Evolutionary conservation across 2,329 filamentous ascomycete genomes (phyloP), one percentile per base, ranked within the genome.

Genomic region (Tympanopsis confertula): DNA sequence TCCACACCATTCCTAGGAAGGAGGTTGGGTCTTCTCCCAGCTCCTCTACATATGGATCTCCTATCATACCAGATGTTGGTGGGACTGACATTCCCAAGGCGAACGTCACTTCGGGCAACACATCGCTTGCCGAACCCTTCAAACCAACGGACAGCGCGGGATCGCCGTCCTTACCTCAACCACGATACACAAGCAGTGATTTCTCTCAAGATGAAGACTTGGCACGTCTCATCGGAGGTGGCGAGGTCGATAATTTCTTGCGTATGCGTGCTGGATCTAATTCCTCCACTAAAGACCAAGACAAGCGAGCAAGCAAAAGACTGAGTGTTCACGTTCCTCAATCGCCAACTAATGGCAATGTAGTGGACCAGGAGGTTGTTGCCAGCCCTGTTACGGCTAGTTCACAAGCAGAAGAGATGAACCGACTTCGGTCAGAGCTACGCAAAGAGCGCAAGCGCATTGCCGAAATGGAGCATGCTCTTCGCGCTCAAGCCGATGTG

Each of bases 131-230:
- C n/a, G n/a, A n/a, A n/a, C n/a, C n/a, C n/a, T n/a, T n/a, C n/a
- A n/a, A n/a, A n/a, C n/a, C n/a, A 42, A 51, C 54, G 47, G 28
- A 47, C 43, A 50, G 69, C 56, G 42, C 63, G 45, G 30, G 30
- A 18, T 72, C 74, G 46, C 57, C 59, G 28, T 84, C 81, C 7
- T 78, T 82, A 7, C 78, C 78, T 48, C 63, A 86, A 44, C 78
- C 78, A 48, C 63, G 86, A 44, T 85, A 74, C 74, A 94, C 82
- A 57, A 71, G 74, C 32, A 86, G 80, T 39, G 87, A 94, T 46
- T 91, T 95, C 52, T 91, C 83, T 42, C 78, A 94, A 80, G 89
- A 96, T 46, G 88, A 95, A 57, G 91, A 96, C 53, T 86, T 95
- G 76, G 83, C 85, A 38, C 81, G 88, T 40, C 89, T 95, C 41